Percentiles rank a stretch among this genome's conserved stretches.
These are phyloP conservation scores for Rhizopogon vinicolor DNA, from an alignment of 768 basidiomycete species.

Conservation along the genomic window DNA sequence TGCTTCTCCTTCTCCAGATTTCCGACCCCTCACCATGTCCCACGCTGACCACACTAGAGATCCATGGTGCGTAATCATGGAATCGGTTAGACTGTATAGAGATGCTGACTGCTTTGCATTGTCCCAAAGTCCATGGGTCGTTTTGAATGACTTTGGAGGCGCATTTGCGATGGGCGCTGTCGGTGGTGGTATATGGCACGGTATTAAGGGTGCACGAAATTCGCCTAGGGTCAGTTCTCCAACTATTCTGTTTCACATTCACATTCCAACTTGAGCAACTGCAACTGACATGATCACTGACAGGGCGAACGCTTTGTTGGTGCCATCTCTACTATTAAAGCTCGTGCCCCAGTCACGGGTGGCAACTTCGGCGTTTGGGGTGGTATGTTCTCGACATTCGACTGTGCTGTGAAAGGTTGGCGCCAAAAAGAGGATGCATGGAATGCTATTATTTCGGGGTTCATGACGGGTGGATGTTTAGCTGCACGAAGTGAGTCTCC, in stretches of 20 bases:
- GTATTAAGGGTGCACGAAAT: slow-evolving; percentile 96
- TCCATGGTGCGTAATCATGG: slow-evolving; percentile 61
- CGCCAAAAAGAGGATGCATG: slow-evolving; percentile 98
- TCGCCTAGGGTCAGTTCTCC: slow-evolving; percentile 73
- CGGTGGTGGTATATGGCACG: slow-evolving; percentile 98
- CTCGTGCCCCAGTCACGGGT: slow-evolving; percentile 95
- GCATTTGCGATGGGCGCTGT: slow-evolving; percentile 98
- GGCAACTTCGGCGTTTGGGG: slow-evolving; percentile 97
- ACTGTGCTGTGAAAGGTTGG: slow-evolving; percentile 96
- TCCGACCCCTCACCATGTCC: slow-evolving; percentile 47
- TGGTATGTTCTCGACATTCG: slow-evolving; percentile 98
- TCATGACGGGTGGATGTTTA: slow-evolving; percentile 96
- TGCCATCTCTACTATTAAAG: slow-evolving; percentile 94
- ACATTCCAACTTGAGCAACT: not conserved
- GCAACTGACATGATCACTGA: not conserved
- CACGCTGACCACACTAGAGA: slow-evolving; percentile 92
- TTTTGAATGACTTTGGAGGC: slow-evolving; percentile 97
- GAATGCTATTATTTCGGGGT: slow-evolving; percentile 98
- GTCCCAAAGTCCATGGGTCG: slow-evolving; percentile 84
- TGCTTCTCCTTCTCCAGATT: slow-evolving; percentile 5
- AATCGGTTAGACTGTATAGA: not conserved
- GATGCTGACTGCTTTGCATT: slow-evolving; percentile 3
- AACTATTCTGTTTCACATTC: not conserved
- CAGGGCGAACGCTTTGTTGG: slow-evolving; percentile 94
- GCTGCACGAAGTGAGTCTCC: slow-evolving; percentile 81